A percentile compares a stretch with the other conserved stretches of the same genome.
These are phyloP conservation scores for Cicer bijugum DNA, from an alignment of 306 rosid genomes.

Conservation along the genomic window DNA sequence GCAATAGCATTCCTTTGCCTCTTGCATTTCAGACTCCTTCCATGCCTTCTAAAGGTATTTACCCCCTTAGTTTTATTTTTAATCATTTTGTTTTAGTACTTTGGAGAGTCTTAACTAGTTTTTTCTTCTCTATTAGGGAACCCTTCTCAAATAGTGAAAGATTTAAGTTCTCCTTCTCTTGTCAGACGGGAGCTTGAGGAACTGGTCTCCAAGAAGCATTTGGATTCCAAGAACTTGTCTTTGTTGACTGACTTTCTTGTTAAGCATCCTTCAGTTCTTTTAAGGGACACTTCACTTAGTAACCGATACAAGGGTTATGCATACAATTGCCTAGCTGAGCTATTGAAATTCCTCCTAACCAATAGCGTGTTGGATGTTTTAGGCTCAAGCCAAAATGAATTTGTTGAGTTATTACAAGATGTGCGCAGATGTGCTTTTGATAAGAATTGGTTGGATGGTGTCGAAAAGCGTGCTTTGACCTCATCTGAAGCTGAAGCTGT, in stretches of 20 bases:
- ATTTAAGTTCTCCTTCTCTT: background rate
- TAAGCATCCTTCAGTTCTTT: background rate
- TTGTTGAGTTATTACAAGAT: slow-evolving; percentile 10
- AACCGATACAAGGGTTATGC: background rate
- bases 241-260: slow-evolving; percentile 5
- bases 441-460: background rate
- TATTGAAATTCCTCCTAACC: slow-evolving; percentile 25
- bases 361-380: background rate
- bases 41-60: background rate
- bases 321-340: background rate
- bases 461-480: background rate
- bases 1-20: background rate
- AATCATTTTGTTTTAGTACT: background rate
- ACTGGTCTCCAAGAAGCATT: background rate
- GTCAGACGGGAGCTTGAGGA: slow-evolving; percentile 13
- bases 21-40: background rate
- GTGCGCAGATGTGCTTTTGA: background rate
- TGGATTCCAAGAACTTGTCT: background rate
- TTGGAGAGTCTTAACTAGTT: background rate
- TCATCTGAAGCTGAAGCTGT: background rate
- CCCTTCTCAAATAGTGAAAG: background rate
- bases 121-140: background rate
- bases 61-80: background rate
- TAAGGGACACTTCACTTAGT: background rate
- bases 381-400: background rate